Conservation (phyloP, 192 early-diverging fungal species). For the Podila clonocystis region DNA sequence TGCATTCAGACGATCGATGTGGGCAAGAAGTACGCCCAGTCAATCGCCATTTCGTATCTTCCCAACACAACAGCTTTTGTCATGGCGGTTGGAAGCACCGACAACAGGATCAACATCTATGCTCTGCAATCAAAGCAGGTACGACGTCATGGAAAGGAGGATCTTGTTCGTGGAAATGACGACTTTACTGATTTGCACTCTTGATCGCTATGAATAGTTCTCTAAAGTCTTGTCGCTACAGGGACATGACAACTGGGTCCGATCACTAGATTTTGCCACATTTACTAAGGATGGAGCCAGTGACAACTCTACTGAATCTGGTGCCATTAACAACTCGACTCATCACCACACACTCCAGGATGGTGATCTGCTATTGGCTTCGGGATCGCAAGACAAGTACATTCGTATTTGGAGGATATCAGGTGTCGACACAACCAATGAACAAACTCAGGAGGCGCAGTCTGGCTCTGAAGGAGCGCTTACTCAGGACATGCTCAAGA, state of each 20-base stretch:
- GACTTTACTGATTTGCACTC: no score
- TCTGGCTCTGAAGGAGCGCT: slow-evolving; percentile 22
- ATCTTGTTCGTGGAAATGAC: not conserved
- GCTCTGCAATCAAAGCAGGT: slow-evolving; percentile 53
- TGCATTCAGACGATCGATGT: slow-evolving; percentile 77
- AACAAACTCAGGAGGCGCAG: slow-evolving; percentile 7
- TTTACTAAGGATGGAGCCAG: slow-evolving; percentile 55
- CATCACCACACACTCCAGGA: slow-evolving; percentile 65
- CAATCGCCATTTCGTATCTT: slow-evolving; percentile 72
- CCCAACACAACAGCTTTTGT: slow-evolving; percentile 72
- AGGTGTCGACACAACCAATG: slow-evolving; percentile 15
- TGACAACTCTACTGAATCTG: slow-evolving; percentile 9
- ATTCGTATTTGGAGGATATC: slow-evolving; percentile 91
- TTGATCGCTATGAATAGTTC: slow-evolving; percentile 58
- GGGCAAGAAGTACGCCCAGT: slow-evolving; percentile 73
- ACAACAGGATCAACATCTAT: slow-evolving; percentile 80
- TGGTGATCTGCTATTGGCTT: slow-evolving; percentile 89
- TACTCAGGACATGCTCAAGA: slow-evolving; percentile 58
- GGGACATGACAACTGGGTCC: slow-evolving; percentile 96
- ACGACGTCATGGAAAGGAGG: slow-evolving; percentile 6
- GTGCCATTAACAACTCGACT: not conserved
- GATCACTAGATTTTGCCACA: slow-evolving; percentile 77
- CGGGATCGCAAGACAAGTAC: slow-evolving; percentile 91
- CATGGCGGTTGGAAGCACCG: slow-evolving; percentile 87
- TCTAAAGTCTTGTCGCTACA: slow-evolving; percentile 67